Evolutionary conservation across 169 alveolate genomes (phyloP).

Genomic region (Hammondia hammondi): DNA sequence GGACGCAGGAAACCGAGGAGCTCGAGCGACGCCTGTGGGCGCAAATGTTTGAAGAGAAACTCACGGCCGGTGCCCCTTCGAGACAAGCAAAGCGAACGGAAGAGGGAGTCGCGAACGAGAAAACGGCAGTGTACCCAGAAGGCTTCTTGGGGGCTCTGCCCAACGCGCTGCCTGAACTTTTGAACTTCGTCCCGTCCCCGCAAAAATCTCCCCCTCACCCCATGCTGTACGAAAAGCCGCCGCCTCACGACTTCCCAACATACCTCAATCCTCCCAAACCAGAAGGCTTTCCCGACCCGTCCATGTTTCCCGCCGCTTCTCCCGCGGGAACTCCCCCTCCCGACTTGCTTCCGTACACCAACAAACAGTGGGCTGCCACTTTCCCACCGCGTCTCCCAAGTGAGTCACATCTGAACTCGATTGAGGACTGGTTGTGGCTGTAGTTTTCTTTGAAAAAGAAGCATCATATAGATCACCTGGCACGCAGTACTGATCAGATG

Average conservation of each 20-base stretch:
- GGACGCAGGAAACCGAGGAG: conserved; percentile 30
- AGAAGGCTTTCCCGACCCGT: not conserved
- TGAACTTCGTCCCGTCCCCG: not conserved
- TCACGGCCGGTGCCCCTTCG: not conserved
- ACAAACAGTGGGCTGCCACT: conserved; percentile 73
- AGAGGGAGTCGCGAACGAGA: not conserved
- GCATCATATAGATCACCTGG: no score
- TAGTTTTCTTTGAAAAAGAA: no score
- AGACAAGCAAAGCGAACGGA: not conserved
- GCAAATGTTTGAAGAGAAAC: not conserved
- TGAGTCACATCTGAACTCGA: not conserved
- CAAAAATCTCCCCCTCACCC: not conserved
- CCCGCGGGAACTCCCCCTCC: not conserved
- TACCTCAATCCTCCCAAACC: conserved; percentile 21
- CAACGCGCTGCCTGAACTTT: not conserved
- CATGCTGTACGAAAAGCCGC: not conserved
- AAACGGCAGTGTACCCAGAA: conserved; percentile 50
- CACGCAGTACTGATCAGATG: no score
- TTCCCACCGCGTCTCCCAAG: conserved; percentile 71
- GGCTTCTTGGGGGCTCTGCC: conserved; percentile 51
- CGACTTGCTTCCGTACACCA: not conserved
- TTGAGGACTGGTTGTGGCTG: no score
- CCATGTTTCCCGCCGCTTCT: not conserved
- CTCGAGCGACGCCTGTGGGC: conserved; percentile 8
- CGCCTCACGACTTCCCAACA: conserved; percentile 25